Conservation (phyloP, 2,329 filamentous ascomycete genomes). For the Chrysoporthe austroafricana region DNA sequence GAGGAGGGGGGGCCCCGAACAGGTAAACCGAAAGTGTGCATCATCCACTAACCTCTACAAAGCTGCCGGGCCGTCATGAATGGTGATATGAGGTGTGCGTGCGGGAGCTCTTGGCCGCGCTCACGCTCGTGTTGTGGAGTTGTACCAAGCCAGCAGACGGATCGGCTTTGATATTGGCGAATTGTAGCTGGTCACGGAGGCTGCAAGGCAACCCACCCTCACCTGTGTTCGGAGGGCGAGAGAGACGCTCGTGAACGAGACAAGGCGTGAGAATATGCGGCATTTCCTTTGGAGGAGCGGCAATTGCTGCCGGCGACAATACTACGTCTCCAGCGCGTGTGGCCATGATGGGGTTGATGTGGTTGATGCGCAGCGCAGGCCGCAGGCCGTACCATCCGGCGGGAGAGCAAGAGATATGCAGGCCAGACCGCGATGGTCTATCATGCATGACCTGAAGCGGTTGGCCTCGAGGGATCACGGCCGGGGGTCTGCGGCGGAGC, state of each 20-base stretch:
- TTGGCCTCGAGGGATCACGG: not conserved
- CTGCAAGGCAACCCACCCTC: slow-evolving; percentile 20
- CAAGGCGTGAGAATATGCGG: not conserved
- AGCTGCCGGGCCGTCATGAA: not conserved
- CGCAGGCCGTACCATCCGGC: slow-evolving; percentile 2
- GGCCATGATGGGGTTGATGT: not conserved
- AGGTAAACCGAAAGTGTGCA: not conserved
- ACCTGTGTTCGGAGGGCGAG: not conserved
- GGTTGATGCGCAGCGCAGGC: slow-evolving; percentile 1
- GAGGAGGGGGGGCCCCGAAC: not conserved
- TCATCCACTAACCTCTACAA: not conserved
- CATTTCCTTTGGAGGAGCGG: not conserved
- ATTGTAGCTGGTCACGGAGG: slow-evolving; percentile 19
- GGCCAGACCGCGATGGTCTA: not conserved
- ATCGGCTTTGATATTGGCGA: slow-evolving; percentile 20
- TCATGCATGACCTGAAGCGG: not conserved
- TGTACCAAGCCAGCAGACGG: slow-evolving; percentile 4
- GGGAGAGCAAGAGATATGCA: slow-evolving; percentile 1
- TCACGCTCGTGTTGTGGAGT: not conserved
- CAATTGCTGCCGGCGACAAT: not conserved
- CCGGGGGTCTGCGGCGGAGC: slow-evolving; percentile 1
- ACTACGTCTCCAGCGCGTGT: not conserved
- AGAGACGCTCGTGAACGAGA: not conserved
- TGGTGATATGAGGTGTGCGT: not conserved
- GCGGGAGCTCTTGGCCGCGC: too few relatives aligned